A percentile compares a stretch with the other conserved stretches of the same genome.
Conservation (phyloP, 768 basidiomycete species). For the Boletellus emodensis region DNA sequence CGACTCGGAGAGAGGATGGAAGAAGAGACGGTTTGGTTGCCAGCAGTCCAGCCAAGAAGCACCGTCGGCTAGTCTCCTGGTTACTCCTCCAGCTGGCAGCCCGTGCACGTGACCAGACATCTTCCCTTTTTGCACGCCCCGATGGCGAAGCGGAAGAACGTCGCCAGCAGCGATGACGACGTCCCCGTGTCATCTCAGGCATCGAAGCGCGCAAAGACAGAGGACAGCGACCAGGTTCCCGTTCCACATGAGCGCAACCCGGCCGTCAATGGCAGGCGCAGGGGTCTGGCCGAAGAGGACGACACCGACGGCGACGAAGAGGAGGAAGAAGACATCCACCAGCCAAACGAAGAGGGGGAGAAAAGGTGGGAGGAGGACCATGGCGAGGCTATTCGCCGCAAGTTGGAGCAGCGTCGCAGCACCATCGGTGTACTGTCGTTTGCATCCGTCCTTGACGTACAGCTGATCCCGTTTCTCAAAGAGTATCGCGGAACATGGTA, state of each 20-base stretch:
- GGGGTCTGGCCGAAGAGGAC: conserved; percentile 25
- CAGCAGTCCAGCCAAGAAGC: conserved; percentile 7
- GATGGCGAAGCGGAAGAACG: conserved; percentile 57
- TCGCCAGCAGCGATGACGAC: conserved; percentile 42
- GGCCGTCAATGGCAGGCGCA: conserved; percentile 32
- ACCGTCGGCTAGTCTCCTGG: conserved; percentile 15
- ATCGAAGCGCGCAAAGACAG: conserved; percentile 44
- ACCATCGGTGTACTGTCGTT: conserved; percentile 43
- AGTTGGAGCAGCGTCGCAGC: conserved; percentile 43
- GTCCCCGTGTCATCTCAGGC: conserved; percentile 28
- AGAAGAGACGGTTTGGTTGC: conserved; percentile 17
- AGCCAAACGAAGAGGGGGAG: conserved; percentile 52
- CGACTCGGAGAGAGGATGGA: conserved; percentile 4
- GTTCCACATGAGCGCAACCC: conserved; percentile 27
- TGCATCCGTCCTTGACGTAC: conserved; percentile 26
- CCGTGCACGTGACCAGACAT: neutral
- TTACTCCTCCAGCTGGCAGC: neutral
- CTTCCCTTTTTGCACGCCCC: neutral
- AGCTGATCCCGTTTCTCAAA: conserved; percentile 28
- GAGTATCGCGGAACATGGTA: conserved; percentile 81
- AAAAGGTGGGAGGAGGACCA: conserved; percentile 62
- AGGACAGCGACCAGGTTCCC: conserved; percentile 32
- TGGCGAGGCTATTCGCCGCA: conserved; percentile 51
- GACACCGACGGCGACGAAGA: conserved; percentile 31
- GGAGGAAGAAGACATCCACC: conserved; percentile 27